Percentiles rank a stretch among this genome's conserved stretches.
Evolutionary conservation across 331 rosid genomes (phyloP).

Genomic region (Rhamnella rubrinervis): DNA sequence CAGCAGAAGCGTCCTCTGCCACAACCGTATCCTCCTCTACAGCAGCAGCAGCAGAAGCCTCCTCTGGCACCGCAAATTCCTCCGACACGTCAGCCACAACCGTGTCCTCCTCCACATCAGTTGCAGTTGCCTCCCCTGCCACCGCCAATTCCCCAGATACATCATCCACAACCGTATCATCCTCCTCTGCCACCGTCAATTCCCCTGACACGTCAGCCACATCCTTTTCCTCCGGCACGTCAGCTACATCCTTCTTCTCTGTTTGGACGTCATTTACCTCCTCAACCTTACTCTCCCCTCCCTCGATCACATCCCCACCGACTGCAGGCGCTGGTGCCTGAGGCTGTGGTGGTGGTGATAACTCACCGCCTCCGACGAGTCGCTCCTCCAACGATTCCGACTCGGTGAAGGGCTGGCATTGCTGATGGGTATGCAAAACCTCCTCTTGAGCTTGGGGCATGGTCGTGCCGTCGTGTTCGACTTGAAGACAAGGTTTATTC

Average conservation of each 20-base stretch:
- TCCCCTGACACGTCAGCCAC: neutral
- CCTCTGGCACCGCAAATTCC: conserved; percentile 1
- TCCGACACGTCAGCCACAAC: neutral
- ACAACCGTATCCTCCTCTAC: conserved; percentile 1
- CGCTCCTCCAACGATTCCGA: conserved; percentile 13
- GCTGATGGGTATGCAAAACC: conserved; percentile 12
- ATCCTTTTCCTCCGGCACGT: neutral
- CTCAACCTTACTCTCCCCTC: conserved; percentile 3
- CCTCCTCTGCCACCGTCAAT: too few relatives aligned
- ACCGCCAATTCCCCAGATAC: neutral
- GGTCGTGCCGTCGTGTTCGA: conserved; percentile 7
- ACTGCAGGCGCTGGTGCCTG: neutral
- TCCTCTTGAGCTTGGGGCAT: conserved; percentile 8
- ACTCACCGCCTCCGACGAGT: neutral
- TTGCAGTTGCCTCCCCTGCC: neutral
- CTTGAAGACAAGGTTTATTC: neutral
- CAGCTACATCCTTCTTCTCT: conserved; percentile 6
- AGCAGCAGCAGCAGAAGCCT: neutral
- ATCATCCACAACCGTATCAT: too few relatives aligned
- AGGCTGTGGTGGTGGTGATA: neutral
- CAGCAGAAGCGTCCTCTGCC: neutral
- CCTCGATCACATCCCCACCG: conserved; percentile 12
- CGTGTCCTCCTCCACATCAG: neutral
- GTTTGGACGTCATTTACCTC: neutral
- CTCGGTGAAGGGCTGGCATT: conserved; percentile 17